A percentile compares a stretch with the other conserved stretches of the same genome.
These are phyloP conservation scores for Mycena albidolilacea DNA, from an alignment of 768 basidiomycete genomes.

Conservation along the genomic window DNA sequence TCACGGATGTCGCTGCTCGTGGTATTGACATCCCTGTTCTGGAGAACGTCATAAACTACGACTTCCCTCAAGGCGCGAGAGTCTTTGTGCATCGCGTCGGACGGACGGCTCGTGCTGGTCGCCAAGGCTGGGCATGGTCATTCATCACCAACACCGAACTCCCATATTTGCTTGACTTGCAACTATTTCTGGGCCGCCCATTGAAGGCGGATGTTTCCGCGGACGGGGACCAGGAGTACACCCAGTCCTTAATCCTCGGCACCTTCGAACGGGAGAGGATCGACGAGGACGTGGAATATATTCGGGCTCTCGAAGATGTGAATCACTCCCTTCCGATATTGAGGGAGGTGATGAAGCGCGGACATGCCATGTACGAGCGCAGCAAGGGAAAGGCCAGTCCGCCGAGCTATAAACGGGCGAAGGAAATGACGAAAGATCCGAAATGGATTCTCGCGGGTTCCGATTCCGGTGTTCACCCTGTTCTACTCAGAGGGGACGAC, in stretches of 20 bases:
- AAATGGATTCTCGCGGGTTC: slow-evolving; percentile 81
- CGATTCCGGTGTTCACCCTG: slow-evolving; percentile 80
- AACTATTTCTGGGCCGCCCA: slow-evolving; percentile 91
- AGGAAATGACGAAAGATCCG: slow-evolving; percentile 83
- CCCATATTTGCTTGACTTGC: slow-evolving; percentile 92
- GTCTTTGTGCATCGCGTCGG: slow-evolving; percentile 98
- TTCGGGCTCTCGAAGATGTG: slow-evolving; percentile 73
- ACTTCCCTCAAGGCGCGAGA: slow-evolving; percentile 94
- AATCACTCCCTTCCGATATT: slow-evolving; percentile 77
- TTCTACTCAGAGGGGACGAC: slow-evolving; percentile 62
- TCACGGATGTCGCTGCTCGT: slow-evolving; percentile 98
- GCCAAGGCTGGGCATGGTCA: slow-evolving; percentile 97
- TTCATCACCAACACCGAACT: slow-evolving; percentile 90
- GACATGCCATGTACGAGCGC: slow-evolving; percentile 94
- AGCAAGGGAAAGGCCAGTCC: slow-evolving; percentile 92
- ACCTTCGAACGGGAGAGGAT: slow-evolving; percentile 84
- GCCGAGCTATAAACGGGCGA: slow-evolving; percentile 90
- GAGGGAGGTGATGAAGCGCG: slow-evolving; percentile 88
- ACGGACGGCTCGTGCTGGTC: slow-evolving; percentile 94
- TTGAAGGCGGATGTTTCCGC: slow-evolving; percentile 67
- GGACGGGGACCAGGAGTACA: slow-evolving; percentile 73
- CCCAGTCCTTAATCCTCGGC: slow-evolving; percentile 83
- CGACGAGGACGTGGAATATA: slow-evolving; percentile 89
- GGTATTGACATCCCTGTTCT: slow-evolving; percentile 98
- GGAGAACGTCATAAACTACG: slow-evolving; percentile 98